Base-by-base conservation (phyloP, 2,329 filamentous ascomycete species). In the Arthroderma sp. region DNA sequence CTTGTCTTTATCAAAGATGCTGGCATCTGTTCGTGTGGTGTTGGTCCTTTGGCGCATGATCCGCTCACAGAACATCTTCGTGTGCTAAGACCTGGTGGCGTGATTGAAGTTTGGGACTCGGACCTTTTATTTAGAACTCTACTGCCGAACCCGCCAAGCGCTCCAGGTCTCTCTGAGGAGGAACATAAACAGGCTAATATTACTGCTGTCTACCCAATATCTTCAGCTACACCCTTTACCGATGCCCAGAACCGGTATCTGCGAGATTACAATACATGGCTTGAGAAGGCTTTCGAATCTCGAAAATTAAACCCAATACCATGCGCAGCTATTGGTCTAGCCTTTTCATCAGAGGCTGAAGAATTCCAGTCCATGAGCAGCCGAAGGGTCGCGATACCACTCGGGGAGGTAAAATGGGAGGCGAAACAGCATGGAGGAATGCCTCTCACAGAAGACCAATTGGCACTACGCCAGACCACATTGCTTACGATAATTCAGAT, bases 1-100 rank as follows among this genome's bases (percentile, higher is more conserved):
- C 73, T 94, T 36, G 75, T 96, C 55, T 86, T 94, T 71, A 74
- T 86, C 57, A 94, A 94, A 62, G 87, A 94, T 59, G 68, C 86
- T 56, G 81, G 78, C 44, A 70, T 91, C 51, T 75, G 77, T n/a
- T 71, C 82, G 5, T 75, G 75, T 28, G 66, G 75, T 38, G 70
- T 69, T 4, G 60, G 61, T 11, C 68, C 76, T 46, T 74, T 79
- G 31, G 68, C 73, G 38, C 58, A 56, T 1, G 60, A 62, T 27
- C 66, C 76, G n/a, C 59, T 80, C 47, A 82, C 85, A 51, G 86
- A 95, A 58, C 82, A 80, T 50, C 67, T 89, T 38, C 82, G 88
- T 11, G 66, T 94, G 8, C 68, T 94, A 32, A 79, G 75, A 52
- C 80, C 83, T 0, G 86, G 85, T 10, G 89, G 89, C 4, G 77